A percentile compares a stretch with the other conserved stretches of the same genome.
These are phyloP conservation scores for Trichoderma citrinoviride DNA, from an alignment of 2,329 filamentous ascomycete genomes.

Conservation along the genomic window DNA sequence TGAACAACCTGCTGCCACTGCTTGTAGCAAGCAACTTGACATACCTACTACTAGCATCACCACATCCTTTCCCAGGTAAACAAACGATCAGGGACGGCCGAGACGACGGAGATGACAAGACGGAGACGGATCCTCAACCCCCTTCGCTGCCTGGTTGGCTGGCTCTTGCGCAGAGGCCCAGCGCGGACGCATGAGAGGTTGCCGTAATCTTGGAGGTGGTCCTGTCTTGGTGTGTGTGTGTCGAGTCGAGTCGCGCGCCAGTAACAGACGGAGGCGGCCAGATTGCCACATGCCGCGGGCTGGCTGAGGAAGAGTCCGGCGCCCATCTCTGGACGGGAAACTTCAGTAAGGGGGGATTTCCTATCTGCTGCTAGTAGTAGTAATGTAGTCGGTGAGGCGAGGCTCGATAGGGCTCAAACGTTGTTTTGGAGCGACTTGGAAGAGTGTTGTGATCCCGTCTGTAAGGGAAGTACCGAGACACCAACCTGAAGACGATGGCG, in stretches of 20 bases:
- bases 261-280: conserved; percentile 16
- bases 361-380: no score
- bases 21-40: no score
- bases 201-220: conserved; percentile 14
- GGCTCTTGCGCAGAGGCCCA: conserved; percentile 12
- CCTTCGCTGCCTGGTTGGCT: not conserved
- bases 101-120: not conserved
- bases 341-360: no score
- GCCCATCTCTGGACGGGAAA: no score
- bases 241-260: conserved; percentile 7
- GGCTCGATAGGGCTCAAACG: not conserved
- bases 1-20: no score
- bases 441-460: no score
- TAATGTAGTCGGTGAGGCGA: not conserved
- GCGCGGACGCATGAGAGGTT: conserved; percentile 9
- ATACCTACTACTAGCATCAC: no score
- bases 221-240: conserved; percentile 4
- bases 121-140: not conserved
- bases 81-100: no score
- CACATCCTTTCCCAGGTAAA: not conserved
- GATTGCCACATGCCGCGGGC: conserved; percentile 12
- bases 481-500: not conserved
- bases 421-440: no score
- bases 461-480: no score
- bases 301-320: not conserved